Conservation (phyloP, 305 asterid species). For the Caryopteris hybrid region DNA sequence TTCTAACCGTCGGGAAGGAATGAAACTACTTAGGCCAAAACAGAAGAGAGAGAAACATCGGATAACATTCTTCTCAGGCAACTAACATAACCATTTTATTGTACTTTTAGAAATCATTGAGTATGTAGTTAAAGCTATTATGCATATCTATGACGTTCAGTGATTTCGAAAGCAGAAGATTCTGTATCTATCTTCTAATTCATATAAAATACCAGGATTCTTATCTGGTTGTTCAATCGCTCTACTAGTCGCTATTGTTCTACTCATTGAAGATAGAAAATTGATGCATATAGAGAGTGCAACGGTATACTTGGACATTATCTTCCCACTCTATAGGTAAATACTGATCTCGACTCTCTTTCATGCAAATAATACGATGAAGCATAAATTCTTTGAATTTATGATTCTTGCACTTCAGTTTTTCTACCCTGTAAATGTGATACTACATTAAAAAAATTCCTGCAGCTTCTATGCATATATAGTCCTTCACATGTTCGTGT, state of each 20-base stretch:
- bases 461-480: conserved; percentile 69
- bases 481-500: conserved; percentile 68
- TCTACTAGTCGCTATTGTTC: conserved; percentile 51
- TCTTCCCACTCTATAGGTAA: conserved; percentile 80
- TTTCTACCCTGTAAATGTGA: neutral
- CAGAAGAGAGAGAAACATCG: conserved; percentile 54
- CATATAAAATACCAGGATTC: conserved; percentile 45
- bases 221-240: conserved; percentile 76
- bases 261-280: conserved; percentile 47
- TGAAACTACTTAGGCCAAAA: conserved; percentile 74
- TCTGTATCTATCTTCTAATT: conserved; percentile 10
- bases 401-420: neutral
- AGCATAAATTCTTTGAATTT: neutral
- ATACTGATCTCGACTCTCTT: neutral
- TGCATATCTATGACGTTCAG: neutral
- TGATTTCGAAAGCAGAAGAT: neutral
- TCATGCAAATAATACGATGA: neutral
- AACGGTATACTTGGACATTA: conserved; percentile 42
- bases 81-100: conserved; percentile 11
- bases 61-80: conserved; percentile 62
- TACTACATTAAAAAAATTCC: conserved; percentile 18
- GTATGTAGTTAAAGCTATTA: neutral
- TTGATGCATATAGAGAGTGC: conserved; percentile 36
- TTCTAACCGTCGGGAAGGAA: conserved; percentile 62
- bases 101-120: neutral